These are phyloP conservation scores for Talaromyces trachyspermus DNA, from an alignment of 495 filamentous ascomycete species.

Conservation along the genomic window DNA sequence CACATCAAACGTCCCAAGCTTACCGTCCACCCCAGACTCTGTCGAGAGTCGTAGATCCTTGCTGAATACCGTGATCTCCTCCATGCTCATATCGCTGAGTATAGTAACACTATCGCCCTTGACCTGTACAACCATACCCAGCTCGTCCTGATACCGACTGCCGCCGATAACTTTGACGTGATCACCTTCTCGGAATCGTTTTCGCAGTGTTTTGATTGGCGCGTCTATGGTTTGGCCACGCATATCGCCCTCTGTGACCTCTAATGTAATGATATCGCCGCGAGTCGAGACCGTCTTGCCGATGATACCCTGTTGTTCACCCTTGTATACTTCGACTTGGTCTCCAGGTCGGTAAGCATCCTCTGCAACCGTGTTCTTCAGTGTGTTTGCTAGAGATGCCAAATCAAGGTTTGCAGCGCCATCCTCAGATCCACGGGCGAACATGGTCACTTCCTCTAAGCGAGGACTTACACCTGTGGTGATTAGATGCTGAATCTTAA, in stretches of 20 bases:
- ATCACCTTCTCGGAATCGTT: slow-evolving; percentile 87
- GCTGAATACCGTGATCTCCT: slow-evolving; percentile 95
- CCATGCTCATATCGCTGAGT: slow-evolving; percentile 80
- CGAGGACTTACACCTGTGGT: slow-evolving; percentile 87
- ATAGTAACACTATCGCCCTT: slow-evolving; percentile 85
- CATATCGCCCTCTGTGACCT: slow-evolving; percentile 77
- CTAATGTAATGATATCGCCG: slow-evolving; percentile 82
- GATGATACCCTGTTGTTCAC: slow-evolving; percentile 86
- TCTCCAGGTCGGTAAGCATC: slow-evolving; percentile 86
- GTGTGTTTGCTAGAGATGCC: slow-evolving; percentile 74
- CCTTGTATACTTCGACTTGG: slow-evolving; percentile 89
- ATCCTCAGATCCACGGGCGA: slow-evolving; percentile 80
- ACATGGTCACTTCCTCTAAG: slow-evolving; percentile 90
- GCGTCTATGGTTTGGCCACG: slow-evolving; percentile 83
- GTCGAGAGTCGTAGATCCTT: slow-evolving; percentile 90
- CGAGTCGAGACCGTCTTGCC: slow-evolving; percentile 84
- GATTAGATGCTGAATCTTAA: slow-evolving; percentile 76
- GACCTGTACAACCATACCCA: slow-evolving; percentile 94
- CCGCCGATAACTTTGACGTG: slow-evolving; percentile 98
- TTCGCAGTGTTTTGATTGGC: slow-evolving; percentile 85
- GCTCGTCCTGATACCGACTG: slow-evolving; percentile 85
- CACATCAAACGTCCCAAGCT: slow-evolving; percentile 78
- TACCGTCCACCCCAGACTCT: slow-evolving; percentile 74
- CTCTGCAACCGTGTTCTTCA: slow-evolving; percentile 69
- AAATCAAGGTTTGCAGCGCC: slow-evolving; percentile 91